A percentile compares a stretch with the other conserved stretches of the same genome.
Conservation (phyloP, 108 stramenopile species). For the Mediolabrus comicus region DNA sequence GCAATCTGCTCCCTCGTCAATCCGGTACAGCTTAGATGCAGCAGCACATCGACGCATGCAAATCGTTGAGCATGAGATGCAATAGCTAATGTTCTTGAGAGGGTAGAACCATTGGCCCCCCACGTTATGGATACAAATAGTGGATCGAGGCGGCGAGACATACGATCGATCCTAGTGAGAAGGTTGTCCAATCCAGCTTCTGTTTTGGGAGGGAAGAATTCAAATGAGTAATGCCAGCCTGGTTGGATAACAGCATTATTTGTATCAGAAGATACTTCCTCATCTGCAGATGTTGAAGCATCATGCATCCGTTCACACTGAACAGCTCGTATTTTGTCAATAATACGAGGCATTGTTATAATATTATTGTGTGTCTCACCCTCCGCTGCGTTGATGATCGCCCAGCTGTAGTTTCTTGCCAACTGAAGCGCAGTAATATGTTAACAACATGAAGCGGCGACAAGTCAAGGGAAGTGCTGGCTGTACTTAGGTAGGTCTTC, state of each 20-base stretch:
- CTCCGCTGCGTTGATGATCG: too few relatives aligned
- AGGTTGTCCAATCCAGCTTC: constrained; percentile 93
- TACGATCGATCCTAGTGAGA: constrained; percentile 91
- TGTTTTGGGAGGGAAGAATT: constrained; percentile 96
- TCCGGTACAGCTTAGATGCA: constrained; percentile 94
- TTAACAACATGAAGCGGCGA: too few relatives aligned
- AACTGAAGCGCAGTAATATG: too few relatives aligned
- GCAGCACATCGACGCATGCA: constrained; percentile 85
- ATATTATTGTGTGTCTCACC: not conserved
- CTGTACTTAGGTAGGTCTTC: too few relatives aligned
- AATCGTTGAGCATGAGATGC: constrained; percentile 86
- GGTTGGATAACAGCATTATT: not conserved
- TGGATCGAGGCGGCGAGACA: constrained; percentile 87
- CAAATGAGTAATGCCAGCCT: constrained; percentile 87
- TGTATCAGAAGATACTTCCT: constrained; percentile 2
- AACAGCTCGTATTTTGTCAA: constrained; percentile 27
- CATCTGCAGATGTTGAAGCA: constrained; percentile 1
- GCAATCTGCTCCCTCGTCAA: constrained; percentile 58
- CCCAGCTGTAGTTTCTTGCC: too few relatives aligned
- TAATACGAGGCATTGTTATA: constrained; percentile 28
- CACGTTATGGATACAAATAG: constrained; percentile 95
- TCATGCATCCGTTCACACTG: not conserved
- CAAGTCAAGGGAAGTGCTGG: too few relatives aligned
- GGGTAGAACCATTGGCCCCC: constrained; percentile 84
- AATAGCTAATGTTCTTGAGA: constrained; percentile 75